Evolutionary conservation across 108 stramenopile genomes (phyloP).

Genomic region (Discostella pseudostelligera): DNA sequence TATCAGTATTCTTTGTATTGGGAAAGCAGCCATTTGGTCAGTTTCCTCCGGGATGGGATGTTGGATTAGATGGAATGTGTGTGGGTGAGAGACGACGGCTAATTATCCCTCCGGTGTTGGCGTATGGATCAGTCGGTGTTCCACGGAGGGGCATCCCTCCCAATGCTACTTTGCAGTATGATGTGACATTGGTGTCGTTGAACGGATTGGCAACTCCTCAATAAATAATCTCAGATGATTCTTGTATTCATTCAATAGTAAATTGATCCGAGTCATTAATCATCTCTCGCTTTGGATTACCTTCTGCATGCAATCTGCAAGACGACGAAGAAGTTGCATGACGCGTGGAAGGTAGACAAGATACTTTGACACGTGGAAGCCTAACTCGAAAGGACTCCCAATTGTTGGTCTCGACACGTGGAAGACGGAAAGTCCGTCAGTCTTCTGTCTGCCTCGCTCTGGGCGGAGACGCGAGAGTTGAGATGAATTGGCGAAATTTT

Average conservation of each 20-base stretch:
- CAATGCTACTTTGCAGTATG: constrained; percentile 81
- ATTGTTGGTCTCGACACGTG: too few relatives aligned
- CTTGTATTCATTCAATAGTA: neutral
- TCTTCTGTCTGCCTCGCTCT: too few relatives aligned
- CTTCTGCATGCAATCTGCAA: too few relatives aligned
- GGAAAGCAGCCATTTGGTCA: constrained; percentile 89
- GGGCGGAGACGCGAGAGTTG: too few relatives aligned
- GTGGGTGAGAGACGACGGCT: constrained; percentile 78
- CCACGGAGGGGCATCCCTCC: constrained; percentile 82
- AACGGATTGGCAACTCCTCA: constrained; percentile 85
- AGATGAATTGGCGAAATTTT: too few relatives aligned
- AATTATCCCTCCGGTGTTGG: constrained; percentile 78
- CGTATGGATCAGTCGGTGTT: constrained; percentile 70
- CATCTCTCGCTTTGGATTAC: too few relatives aligned
- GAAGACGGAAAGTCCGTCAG: too few relatives aligned
- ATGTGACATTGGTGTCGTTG: constrained; percentile 75
- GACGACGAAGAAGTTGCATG: too few relatives aligned
- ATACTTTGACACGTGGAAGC: too few relatives aligned
- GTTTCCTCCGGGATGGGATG: constrained; percentile 89
- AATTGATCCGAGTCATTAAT: too few relatives aligned
- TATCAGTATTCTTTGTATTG: constrained; percentile 78
- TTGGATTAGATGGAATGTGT: constrained; percentile 63
- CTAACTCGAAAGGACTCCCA: too few relatives aligned
- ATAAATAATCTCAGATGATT: constrained; percentile 23
- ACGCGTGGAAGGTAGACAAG: too few relatives aligned